These are phyloP conservation scores for Penicillium silybi DNA, from an alignment of 495 filamentous ascomycete genomes.

Conservation along the genomic window DNA sequence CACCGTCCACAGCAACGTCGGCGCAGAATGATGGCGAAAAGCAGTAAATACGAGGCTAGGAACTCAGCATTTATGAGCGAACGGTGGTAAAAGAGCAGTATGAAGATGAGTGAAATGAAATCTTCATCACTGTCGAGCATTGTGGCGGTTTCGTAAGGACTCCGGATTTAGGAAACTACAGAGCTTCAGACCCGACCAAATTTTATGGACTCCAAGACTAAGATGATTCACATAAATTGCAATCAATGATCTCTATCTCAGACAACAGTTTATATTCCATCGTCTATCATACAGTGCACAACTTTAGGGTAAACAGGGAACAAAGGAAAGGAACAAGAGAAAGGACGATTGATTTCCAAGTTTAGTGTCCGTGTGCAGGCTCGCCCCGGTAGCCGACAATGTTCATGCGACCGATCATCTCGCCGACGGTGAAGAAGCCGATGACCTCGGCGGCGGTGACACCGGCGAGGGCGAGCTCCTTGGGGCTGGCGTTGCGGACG, in stretches of 20 bases:
- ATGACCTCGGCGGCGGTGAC: conserved; percentile 82
- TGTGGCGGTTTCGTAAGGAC: no score
- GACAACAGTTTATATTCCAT: conserved; percentile 52
- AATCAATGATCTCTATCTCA: conserved; percentile 32
- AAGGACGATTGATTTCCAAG: conserved; percentile 27
- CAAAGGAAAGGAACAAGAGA: conserved; percentile 29
- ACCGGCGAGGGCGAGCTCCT: conserved; percentile 64
- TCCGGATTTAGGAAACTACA: conserved; percentile 1
- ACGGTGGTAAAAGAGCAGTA: background rate
- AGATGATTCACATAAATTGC: conserved; percentile 11
- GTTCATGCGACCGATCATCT: conserved; percentile 94
- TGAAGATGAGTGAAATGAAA: background rate
- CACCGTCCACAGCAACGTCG: background rate
- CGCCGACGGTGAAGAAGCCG: conserved; percentile 96
- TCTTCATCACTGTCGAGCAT: background rate
- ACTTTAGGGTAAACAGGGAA: conserved; percentile 33
- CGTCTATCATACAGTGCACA: conserved; percentile 54
- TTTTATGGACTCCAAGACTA: background rate
- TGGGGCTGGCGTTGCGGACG: conserved; percentile 63
- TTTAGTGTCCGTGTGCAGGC: conserved; percentile 58
- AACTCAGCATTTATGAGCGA: background rate
- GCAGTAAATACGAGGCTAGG: background rate
- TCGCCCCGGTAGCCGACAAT: conserved; percentile 86
- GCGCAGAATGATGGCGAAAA: background rate
- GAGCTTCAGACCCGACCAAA: background rate